These are phyloP conservation scores for Hemisphaericaspora xylanilytica DNA, from an alignment of 1,139 yeast genomes.

Conservation along the genomic window DNA sequence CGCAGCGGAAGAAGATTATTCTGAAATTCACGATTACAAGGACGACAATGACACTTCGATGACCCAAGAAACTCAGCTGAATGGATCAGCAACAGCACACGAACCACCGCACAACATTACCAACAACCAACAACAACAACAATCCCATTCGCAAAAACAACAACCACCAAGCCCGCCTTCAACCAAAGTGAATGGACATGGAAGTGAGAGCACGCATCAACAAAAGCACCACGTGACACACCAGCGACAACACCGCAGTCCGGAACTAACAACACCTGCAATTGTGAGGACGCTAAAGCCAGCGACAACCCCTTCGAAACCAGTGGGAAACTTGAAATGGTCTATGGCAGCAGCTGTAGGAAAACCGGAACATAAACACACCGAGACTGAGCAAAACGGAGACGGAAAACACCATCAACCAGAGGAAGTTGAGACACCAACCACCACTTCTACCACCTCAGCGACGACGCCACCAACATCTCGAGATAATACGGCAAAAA, in stretches of 20 bases:
- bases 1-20: constrained; percentile 15
- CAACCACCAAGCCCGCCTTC: not conserved
- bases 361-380: constrained; percentile 8
- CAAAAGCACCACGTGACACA: constrained; percentile 1
- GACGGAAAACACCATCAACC: constrained; percentile 4
- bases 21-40: constrained; percentile 13
- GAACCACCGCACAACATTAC: constrained; percentile 1
- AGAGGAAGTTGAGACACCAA: constrained; percentile 2
- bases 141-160: not conserved
- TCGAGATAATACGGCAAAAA: not conserved
- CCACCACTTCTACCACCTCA: not conserved
- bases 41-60: constrained; percentile 9
- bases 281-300: constrained; percentile 57
- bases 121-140: not conserved
- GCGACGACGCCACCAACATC: constrained; percentile 1
- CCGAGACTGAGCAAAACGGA: constrained; percentile 2
- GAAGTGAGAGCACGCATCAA: constrained; percentile 1
- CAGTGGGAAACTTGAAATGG: constrained; percentile 66
- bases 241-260: constrained; percentile 14
- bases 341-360: constrained; percentile 60
- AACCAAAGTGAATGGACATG: constrained; percentile 5
- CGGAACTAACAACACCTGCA: constrained; percentile 29
- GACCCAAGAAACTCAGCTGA: constrained; percentile 3
- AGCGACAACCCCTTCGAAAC: constrained; percentile 64
- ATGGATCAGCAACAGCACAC: not conserved